These are phyloP conservation scores for Citrullus amarus DNA, from an alignment of 306 rosid genomes.

Conservation along the genomic window DNA sequence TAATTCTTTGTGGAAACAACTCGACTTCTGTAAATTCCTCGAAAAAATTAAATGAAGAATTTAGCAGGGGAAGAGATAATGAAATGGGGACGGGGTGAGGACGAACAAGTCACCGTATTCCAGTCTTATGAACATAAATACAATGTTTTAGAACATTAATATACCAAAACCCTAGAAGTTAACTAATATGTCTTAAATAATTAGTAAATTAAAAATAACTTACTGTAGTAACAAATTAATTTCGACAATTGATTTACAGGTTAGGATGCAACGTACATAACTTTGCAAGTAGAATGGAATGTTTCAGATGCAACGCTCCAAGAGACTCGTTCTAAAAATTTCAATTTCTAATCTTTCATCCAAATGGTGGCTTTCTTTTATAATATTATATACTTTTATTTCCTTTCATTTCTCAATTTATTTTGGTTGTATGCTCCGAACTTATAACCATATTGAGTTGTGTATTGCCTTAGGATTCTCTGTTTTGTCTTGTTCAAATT, in stretches of 20 bases:
- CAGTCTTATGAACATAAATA: no score
- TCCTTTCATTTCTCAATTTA: neutral
- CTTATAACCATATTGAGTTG: neutral
- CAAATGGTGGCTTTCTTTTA: conserved; percentile 10
- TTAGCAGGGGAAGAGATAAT: no score
- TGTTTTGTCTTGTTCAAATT: no score
- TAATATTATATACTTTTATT: neutral
- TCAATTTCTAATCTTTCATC: conserved; percentile 4
- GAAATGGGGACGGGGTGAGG: no score
- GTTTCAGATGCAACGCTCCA: conserved; percentile 94
- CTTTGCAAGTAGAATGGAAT: conserved; percentile 94
- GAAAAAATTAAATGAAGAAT: no score
- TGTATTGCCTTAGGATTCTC: neutral
- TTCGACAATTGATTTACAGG: conserved; percentile 21
- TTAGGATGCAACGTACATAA: conserved; percentile 91
- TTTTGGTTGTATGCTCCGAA: neutral
- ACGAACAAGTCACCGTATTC: no score
- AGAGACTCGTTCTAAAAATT: conserved; percentile 49
- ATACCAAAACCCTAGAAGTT: no score
- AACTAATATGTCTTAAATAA: no score
- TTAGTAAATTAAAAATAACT: no score
- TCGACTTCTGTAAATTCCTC: no score
- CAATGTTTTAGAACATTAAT: no score
- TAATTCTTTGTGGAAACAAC: no score
- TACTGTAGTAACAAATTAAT: neutral